Evolutionary conservation across 2,329 filamentous ascomycete species (phyloP), one percentile per base, ranked within the genome.

Genomic region (Fusarium nisikadoi): DNA sequence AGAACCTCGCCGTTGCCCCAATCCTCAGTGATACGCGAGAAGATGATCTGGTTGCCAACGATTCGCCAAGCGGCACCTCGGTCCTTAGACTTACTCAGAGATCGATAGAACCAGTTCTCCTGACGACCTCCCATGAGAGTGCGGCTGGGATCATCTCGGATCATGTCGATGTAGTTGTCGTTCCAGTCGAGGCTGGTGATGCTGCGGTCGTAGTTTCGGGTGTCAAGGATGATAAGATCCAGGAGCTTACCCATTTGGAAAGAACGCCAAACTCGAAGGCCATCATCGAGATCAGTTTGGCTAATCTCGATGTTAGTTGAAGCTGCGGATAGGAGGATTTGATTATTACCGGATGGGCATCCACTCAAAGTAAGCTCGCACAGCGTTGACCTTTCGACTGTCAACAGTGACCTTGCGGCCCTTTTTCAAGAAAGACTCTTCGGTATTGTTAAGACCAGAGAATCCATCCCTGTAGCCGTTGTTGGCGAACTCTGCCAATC

Each of bases 81-180:
- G 20, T 87, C 75, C n/a, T 87, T 84, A 2, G 90, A 91, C 53
- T 86, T 79, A 9, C 84, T 85, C 12, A 93, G 82, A 45, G 85
- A 82, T 49, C 85, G 84, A 78, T 92, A 92, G 80, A 93, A 91
- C 93, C 93, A 94, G 73, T 89, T 88, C 79, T 94, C 93, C 78
- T 94, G 92, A 16, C 87, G 87, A 3, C 86, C 84, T 6, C 92
- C 92, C 91, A 94, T 94, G 72, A 94, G 82, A 1, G 87, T 88
- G 8, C 92, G 88, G 10, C 89, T 87, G 5, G 90, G 88, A 62
- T 94, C 91, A 72, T 93, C 87, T 23, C 88, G 76, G 65, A 94
- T 91, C 4, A 83, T 75, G 11, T 62, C 46, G 35, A 73, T 62
- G 4, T 69, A 73, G 8, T 65, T 17, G 9, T 74, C 64, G 8